Conservation (phyloP, 768 basidiomycete species). For the Strobilomyces confusus region DNA sequence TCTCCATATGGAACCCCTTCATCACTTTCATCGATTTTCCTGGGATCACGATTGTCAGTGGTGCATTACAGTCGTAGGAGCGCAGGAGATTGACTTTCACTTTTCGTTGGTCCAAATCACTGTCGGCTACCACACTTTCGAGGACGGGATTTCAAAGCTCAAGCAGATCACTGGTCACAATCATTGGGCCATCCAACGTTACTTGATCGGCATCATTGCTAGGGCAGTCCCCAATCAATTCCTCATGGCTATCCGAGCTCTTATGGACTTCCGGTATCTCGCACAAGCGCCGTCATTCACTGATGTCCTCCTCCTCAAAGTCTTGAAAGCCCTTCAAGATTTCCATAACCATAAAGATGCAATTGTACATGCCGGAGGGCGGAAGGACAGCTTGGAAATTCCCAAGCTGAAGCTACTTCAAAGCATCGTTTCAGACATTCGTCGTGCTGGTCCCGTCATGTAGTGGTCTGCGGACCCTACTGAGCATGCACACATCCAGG, state of each 20-base stretch:
- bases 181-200: not conserved
- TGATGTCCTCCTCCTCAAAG: not conserved
- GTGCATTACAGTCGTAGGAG: not conserved
- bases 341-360: not conserved
- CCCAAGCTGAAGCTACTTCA: not conserved
- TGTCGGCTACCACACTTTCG: not conserved
- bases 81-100: not conserved
- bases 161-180: not conserved
- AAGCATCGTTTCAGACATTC: not conserved
- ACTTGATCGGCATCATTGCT: not conserved
- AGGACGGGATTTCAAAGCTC: not conserved
- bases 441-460: not conserved
- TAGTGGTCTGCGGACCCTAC: not conserved
- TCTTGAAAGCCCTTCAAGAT: not conserved
- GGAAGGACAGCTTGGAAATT: not conserved
- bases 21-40: not conserved
- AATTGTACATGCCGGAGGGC: not conserved
- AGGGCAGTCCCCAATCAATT: not conserved
- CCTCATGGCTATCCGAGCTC: not conserved
- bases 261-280: not conserved
- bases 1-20: not conserved
- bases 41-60: not conserved
- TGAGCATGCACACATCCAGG: not conserved
- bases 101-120: not conserved
- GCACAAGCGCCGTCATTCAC: not conserved